Conservation (phyloP, 768 basidiomycete species). For the Trametopsis cervina region DNA sequence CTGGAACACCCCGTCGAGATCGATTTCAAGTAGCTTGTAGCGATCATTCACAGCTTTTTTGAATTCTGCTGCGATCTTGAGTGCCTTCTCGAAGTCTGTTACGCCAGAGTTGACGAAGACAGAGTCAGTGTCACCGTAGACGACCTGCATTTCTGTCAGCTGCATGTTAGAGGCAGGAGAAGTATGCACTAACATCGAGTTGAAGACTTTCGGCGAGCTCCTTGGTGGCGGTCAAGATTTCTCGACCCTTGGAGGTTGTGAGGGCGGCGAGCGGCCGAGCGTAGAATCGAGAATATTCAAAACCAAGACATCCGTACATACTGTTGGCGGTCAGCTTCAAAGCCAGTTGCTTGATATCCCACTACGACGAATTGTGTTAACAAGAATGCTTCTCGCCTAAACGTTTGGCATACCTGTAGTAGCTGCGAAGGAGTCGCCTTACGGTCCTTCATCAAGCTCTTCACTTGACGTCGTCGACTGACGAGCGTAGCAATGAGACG, state of each 20-base stretch:
- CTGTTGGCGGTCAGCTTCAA: slow-evolving; percentile 97
- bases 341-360: slow-evolving; percentile 95
- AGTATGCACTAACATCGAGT: slow-evolving; percentile 64
- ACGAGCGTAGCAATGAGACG: slow-evolving; percentile 97
- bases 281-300: slow-evolving; percentile 94
- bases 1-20: slow-evolving; percentile 91
- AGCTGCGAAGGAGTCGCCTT: slow-evolving; percentile 64
- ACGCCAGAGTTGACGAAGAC: slow-evolving; percentile 97
- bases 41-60: slow-evolving; percentile 96
- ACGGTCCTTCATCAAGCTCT: slow-evolving; percentile 90
- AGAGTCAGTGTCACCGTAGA: slow-evolving; percentile 98
- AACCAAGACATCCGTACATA: slow-evolving; percentile 99
- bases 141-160: slow-evolving; percentile 51
- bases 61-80: slow-evolving; percentile 87
- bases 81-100: slow-evolving; percentile 78
- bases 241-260: slow-evolving; percentile 96
- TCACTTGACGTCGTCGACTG: slow-evolving; percentile 82
- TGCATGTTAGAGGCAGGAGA: neutral
- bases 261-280: slow-evolving; percentile 95
- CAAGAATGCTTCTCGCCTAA: neutral
- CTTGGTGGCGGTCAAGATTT: slow-evolving; percentile 89
- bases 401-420: slow-evolving; percentile 55
- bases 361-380: slow-evolving; percentile 43
- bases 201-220: slow-evolving; percentile 87
- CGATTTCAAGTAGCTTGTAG: slow-evolving; percentile 94